Evolutionary conservation across 2,329 filamentous ascomycete genomes (phyloP).

Genomic region (Hymenoscyphus albidus): DNA sequence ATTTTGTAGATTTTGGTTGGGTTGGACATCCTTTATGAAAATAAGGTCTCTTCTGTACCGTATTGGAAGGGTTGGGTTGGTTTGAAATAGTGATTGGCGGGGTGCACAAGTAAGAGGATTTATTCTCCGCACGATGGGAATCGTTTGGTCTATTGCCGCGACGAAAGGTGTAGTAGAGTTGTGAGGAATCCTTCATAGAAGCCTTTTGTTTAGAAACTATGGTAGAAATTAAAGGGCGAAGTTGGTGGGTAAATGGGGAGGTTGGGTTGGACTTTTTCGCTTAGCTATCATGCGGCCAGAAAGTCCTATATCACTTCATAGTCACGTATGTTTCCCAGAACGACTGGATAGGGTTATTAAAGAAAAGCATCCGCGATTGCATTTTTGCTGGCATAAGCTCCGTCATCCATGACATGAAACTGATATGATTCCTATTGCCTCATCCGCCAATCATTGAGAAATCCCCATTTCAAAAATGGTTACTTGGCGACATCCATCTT

Average conservation of each 20-base stretch:
- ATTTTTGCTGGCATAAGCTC: too few relatives aligned
- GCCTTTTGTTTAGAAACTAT: too few relatives aligned
- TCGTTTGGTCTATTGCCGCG: background rate
- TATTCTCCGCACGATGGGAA: background rate
- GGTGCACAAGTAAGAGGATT: background rate
- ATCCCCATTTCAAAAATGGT: background rate
- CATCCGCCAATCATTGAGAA: too few relatives aligned
- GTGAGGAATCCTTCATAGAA: background rate
- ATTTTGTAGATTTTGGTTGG: background rate
- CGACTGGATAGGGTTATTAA: too few relatives aligned
- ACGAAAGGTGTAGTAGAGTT: background rate
- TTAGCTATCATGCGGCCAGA: background rate
- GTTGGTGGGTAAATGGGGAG: background rate
- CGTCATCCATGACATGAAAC: too few relatives aligned
- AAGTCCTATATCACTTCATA: background rate
- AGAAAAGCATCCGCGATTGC: too few relatives aligned
- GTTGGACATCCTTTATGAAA: background rate
- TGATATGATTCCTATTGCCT: too few relatives aligned
- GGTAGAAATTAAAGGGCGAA: background rate
- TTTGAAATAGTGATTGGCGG: background rate
- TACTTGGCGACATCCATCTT: background rate
- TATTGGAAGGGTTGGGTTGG: too few relatives aligned
- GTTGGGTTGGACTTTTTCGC: background rate
- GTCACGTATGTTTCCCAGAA: too few relatives aligned
- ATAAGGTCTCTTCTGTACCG: too few relatives aligned